Conservation (phyloP, 164 flowering plant genomes). For the Magnolia sinica region DNA sequence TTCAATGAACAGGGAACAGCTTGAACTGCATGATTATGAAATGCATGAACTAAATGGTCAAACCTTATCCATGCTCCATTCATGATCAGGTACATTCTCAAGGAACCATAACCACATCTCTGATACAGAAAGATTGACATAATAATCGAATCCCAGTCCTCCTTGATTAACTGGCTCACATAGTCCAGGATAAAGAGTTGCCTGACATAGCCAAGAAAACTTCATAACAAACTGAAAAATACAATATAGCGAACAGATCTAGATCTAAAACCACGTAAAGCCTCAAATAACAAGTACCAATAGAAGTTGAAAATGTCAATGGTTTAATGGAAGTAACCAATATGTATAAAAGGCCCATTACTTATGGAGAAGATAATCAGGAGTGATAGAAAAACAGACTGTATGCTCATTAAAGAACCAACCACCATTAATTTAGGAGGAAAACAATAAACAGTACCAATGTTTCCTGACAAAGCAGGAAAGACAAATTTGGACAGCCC, state of each 20-base stretch:
- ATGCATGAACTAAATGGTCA: constrained; percentile 3
- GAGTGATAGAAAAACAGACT: background rate
- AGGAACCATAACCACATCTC: constrained; percentile 86
- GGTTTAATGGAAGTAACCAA: background rate
- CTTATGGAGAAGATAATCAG: background rate
- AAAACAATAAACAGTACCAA: no score
- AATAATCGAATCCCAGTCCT: constrained; percentile 95
- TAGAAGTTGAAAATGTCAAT: background rate
- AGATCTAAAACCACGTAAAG: background rate
- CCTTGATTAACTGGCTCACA: constrained; percentile 93
- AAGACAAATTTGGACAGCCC: no score
- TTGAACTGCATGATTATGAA: background rate
- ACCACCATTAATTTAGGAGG: no score
- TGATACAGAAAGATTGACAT: constrained; percentile 71
- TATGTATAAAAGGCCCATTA: background rate
- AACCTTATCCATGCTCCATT: constrained; percentile 97
- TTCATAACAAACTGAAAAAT: background rate
- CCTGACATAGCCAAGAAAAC: constrained; percentile 36
- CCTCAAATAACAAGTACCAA: background rate
- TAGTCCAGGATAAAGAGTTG: constrained; percentile 84
- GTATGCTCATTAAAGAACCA: background rate
- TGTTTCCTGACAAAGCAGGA: background rate
- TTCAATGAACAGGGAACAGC: background rate
- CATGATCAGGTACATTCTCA: constrained; percentile 70
- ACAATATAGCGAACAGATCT: constrained; percentile 1